Evolutionary conservation across 805 yeast species (phyloP), one percentile per base, ranked within the genome.

Genomic region (Jamesozyma spencerorum): DNA sequence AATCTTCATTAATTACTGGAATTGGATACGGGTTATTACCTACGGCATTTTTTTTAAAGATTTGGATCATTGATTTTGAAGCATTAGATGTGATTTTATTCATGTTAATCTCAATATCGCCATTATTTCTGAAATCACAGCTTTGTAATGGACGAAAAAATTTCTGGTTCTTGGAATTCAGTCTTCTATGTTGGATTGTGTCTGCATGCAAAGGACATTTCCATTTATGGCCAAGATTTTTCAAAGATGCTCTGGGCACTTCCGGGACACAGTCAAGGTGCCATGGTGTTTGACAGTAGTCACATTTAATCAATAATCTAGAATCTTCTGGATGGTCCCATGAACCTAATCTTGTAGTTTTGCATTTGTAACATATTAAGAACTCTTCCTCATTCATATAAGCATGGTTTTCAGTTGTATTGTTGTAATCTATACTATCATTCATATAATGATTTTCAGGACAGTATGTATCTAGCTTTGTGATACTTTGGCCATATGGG

Each of bases 181-280:
- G 66, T 38, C 86, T 63, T 41, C 69, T 63, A 41, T 38, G 47
- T 46, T 37, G 49, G 52, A 8, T 34, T 22, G 28, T 30, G 15
- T 24, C 41, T 17, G 77, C 75, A 63, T 86, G 97, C 49, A 83
- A 81, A 2, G 96, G 97, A 60, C 95, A 92, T 64, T 75, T 79
- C 97, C 96, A 90, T 58, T 80, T 84, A 34, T 70, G 69, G 2
- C 92, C 94, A 34, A 84, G 57, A 31, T 81, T 77, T 51, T 85
- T 85, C 15, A 81, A 75, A 5, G 81, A 68, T 13, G 85, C 70
- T 49, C 85, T 64, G 1, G 95, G 94, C 1, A 85, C 83, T 38
- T 72, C 69, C 13, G 62, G 62, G 13, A 88, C 61, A 60, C 97
- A 88, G 61, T 90, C 96, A 36, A 88, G 61, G 63, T 88, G 97